Conservation (phyloP, 2,329 filamentous ascomycete species). For the Pseudogymnoascus sp. region DNA sequence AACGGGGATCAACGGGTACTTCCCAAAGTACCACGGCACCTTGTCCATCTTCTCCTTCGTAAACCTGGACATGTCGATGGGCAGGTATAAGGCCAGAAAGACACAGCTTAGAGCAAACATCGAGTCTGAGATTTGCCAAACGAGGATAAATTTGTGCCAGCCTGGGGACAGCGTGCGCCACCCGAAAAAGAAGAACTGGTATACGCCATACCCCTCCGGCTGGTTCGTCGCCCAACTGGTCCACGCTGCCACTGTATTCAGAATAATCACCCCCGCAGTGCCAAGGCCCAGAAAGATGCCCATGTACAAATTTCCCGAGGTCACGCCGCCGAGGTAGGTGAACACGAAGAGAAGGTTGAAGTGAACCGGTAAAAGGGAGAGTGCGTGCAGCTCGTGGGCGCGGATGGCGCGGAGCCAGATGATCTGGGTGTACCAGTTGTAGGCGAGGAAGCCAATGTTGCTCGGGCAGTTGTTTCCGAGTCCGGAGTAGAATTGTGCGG, state of each 20-base stretch:
- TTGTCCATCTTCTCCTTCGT: not conserved
- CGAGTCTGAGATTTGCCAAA: not conserved
- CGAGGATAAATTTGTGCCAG: not conserved
- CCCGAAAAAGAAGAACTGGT: conserved; percentile 14
- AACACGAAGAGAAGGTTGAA: not conserved
- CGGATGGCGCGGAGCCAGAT: conserved; percentile 8
- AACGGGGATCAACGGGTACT: not conserved
- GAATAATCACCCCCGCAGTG: conserved; percentile 10
- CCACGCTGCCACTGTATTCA: conserved; percentile 14
- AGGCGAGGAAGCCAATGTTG: conserved; percentile 14
- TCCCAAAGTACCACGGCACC: not conserved
- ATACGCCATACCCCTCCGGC: conserved; percentile 10
- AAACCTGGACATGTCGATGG: not conserved
- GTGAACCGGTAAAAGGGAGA: not conserved
- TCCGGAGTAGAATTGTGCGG: conserved; percentile 13
- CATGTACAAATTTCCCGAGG: not conserved
- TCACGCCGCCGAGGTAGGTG: not conserved
- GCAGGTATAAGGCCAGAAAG: not conserved
- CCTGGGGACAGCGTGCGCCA: not conserved
- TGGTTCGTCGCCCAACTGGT: conserved; percentile 12
- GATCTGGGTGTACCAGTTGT: conserved; percentile 16
- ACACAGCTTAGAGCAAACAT: not conserved
- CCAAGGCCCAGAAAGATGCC: conserved; percentile 9
- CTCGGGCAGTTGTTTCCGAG: conserved; percentile 14
- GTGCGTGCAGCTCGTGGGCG: conserved; percentile 9